These are phyloP conservation scores for Phyllosticta citrichinensis DNA, from an alignment of 2,329 filamentous ascomycete species.

Conservation along the genomic window DNA sequence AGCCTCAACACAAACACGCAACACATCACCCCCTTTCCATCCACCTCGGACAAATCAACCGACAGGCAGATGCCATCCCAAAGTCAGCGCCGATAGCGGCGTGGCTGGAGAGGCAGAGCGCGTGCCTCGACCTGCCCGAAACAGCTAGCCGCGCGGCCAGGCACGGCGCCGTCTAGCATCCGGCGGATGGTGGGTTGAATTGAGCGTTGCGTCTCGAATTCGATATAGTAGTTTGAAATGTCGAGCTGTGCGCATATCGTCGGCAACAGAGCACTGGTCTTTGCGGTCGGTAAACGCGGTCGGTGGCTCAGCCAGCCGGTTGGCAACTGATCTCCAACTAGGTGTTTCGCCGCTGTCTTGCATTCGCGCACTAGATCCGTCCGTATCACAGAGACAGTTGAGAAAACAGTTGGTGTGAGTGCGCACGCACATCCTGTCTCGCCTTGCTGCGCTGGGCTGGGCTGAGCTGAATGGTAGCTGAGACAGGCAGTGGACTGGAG, in stretches of 20 bases:
- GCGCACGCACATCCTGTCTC: background rate
- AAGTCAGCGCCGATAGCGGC: background rate
- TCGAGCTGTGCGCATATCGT: too few species aligned
- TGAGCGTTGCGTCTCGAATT: too few species aligned
- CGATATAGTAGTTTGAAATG: too few species aligned
- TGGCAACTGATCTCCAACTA: too few species aligned
- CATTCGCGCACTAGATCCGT: background rate
- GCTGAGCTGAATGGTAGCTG: background rate
- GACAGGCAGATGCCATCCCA: background rate
- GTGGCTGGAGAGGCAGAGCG: background rate
- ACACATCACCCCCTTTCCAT: background rate
- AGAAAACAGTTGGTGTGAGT: background rate
- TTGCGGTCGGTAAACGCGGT: too few species aligned
- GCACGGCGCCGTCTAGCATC: background rate
- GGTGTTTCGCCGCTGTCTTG: background rate
- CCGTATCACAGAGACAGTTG: background rate
- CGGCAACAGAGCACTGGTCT: too few species aligned
- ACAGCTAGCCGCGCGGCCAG: background rate
- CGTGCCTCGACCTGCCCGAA: background rate
- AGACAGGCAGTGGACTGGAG: background rate
- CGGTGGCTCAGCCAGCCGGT: too few species aligned
- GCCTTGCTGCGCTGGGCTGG: background rate
- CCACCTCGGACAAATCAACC: background rate
- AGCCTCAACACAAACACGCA: background rate
- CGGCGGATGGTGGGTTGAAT: background rate